These are phyloP conservation scores for Halenospora varia DNA, from an alignment of 495 filamentous ascomycete species.

Conservation along the genomic window DNA sequence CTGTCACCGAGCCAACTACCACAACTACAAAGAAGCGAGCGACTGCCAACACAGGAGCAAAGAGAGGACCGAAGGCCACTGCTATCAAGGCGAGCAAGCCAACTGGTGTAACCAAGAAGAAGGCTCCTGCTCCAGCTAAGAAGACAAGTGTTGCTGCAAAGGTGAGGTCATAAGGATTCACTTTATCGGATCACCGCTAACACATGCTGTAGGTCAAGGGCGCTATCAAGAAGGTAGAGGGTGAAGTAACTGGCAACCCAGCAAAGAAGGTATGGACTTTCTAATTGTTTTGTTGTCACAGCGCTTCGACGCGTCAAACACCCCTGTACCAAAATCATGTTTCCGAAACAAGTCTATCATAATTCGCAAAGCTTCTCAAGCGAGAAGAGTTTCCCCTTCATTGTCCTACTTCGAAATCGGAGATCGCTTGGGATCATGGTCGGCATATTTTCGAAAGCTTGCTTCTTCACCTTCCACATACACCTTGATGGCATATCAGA, in stretches of 20 bases:
- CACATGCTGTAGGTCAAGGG: slow-evolving; percentile 41
- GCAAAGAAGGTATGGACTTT: slow-evolving; percentile 24
- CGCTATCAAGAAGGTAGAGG: slow-evolving; percentile 39
- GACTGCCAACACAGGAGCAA: slow-evolving; percentile 39
- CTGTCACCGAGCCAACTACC: slow-evolving; percentile 45
- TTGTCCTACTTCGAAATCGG: not conserved
- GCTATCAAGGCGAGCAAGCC: slow-evolving; percentile 29
- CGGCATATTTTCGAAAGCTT: not conserved
- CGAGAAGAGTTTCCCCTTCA: not conserved
- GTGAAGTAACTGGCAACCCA: slow-evolving; percentile 19
- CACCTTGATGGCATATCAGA: not conserved
- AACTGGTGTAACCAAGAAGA: slow-evolving; percentile 50
- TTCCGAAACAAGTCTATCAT: not conserved
- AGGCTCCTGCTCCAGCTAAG: slow-evolving; percentile 42
- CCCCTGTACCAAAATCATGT: slow-evolving; percentile 14
- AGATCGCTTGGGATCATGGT: not conserved
- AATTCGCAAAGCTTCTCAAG: not conserved
- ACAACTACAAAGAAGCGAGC: slow-evolving; percentile 34
- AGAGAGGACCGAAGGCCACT: slow-evolving; percentile 28
- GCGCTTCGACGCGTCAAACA: slow-evolving; percentile 19
- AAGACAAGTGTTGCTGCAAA: slow-evolving; percentile 41
- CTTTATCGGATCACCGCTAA: slow-evolving; percentile 16
- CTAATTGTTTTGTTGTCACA: slow-evolving; percentile 17
- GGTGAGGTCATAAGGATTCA: slow-evolving; percentile 26
- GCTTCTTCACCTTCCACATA: too few relatives aligned